Conservation (phyloP, 2,329 filamentous ascomycete genomes). For the Aureobasidium sp. region DNA sequence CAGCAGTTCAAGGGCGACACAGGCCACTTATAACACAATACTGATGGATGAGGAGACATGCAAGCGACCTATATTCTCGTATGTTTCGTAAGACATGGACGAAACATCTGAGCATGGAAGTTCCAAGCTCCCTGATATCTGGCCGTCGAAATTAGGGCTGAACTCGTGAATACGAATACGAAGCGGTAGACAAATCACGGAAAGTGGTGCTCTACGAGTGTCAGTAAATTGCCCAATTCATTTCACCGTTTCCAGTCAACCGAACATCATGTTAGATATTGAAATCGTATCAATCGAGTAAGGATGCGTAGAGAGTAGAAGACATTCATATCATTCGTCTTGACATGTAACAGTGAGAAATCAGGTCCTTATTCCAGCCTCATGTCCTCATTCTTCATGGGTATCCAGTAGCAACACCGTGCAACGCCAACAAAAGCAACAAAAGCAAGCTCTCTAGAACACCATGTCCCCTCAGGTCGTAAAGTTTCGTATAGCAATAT, state of each 20-base stretch:
- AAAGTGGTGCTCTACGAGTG: neutral
- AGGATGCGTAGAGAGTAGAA: neutral
- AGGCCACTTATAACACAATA: neutral
- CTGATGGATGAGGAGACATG: neutral
- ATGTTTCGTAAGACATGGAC: neutral
- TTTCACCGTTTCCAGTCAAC: too few species aligned
- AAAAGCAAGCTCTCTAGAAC: neutral
- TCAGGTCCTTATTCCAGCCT: neutral
- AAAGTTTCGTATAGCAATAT: neutral
- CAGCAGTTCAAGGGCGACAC: neutral
- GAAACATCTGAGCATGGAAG: neutral
- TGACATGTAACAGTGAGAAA: neutral
- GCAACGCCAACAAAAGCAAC: neutral
- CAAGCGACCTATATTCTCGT: neutral
- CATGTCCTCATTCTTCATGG: neutral
- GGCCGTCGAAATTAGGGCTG: neutral
- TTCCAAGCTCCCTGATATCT: neutral
- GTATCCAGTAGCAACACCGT: slow-evolving; percentile 5
- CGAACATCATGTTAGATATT: too few species aligned
- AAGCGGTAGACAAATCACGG: neutral
- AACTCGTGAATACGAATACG: neutral
- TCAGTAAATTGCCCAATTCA: neutral
- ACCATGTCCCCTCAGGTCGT: neutral
- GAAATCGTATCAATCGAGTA: too few species aligned
- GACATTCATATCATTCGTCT: neutral